These are phyloP conservation scores for Lactarius quietus DNA, from an alignment of 768 basidiomycete species.

Conservation along the genomic window DNA sequence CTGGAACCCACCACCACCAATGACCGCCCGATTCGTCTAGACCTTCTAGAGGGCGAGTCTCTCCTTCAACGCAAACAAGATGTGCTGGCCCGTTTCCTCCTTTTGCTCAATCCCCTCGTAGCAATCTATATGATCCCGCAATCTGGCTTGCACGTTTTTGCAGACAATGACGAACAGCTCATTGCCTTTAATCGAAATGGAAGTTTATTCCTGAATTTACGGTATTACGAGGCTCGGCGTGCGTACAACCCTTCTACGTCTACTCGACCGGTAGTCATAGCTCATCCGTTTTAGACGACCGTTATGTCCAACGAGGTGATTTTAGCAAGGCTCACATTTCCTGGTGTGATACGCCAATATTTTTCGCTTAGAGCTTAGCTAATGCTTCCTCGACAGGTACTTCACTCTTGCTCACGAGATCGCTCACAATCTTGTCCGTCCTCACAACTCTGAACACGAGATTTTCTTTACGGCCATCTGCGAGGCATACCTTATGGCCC, in stretches of 20 bases:
- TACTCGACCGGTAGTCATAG: not conserved
- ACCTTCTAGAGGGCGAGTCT: conserved; percentile 47
- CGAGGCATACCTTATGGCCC: conserved; percentile 53
- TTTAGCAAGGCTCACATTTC: conserved; percentile 68
- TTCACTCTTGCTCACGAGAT: conserved; percentile 92
- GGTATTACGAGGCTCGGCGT: conserved; percentile 89
- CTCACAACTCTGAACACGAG: conserved; percentile 89
- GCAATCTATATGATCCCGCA: conserved; percentile 71
- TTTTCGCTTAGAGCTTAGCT: not conserved
- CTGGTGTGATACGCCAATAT: conserved; percentile 48
- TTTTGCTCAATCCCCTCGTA: conserved; percentile 61
- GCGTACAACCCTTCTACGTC: conserved; percentile 35
- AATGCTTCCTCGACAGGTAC: conserved; percentile 50
- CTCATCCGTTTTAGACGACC: conserved; percentile 55
- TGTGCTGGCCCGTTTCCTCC: conserved; percentile 65
- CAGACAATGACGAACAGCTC: conserved; percentile 70
- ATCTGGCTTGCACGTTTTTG: conserved; percentile 80
- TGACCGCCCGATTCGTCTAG: conserved; percentile 37
- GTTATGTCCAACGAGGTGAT: conserved; percentile 52
- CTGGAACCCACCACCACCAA: not conserved
- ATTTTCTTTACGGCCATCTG: conserved; percentile 93
- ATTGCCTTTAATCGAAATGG: conserved; percentile 94
- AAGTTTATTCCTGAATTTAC: conserved; percentile 82
- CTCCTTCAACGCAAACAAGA: conserved; percentile 53
- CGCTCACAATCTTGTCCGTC: conserved; percentile 83